phyloP scores from a whole-genome alignment of 106 monocot genomes.

The Acorus gramineus region DNA sequence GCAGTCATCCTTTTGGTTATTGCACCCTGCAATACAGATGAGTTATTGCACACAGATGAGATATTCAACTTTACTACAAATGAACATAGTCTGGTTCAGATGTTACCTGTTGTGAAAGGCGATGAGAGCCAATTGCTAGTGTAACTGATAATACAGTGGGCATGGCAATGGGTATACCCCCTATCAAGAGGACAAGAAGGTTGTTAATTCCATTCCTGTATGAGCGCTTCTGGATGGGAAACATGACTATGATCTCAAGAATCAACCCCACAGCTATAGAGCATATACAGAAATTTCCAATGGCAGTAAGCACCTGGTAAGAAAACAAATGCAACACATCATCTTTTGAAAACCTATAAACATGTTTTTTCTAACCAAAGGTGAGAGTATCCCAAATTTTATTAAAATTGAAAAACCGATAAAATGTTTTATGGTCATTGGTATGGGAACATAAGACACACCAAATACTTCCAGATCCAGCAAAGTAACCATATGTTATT shows the following conservation, averaged over 20 bases:
- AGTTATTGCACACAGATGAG: no score
- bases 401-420: no score
- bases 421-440: no score
- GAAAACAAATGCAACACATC: neutral
- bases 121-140: slow-evolving; percentile 49
- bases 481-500: no score
- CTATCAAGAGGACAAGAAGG: slow-evolving; percentile 55
- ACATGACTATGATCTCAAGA: slow-evolving; percentile 65
- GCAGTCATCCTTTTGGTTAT: slow-evolving; percentile 69
- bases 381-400: no score
- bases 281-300: slow-evolving; percentile 77
- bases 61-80: neutral
- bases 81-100: neutral
- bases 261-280: slow-evolving; percentile 60
- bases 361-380: neutral
- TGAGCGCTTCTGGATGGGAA: slow-evolving; percentile 38
- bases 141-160: slow-evolving; percentile 52
- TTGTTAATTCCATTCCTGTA: slow-evolving; percentile 58
- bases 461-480: no score
- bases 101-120: slow-evolving; percentile 45
- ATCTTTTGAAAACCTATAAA: neutral
- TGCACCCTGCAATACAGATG: slow-evolving; percentile 22
- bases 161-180: slow-evolving; percentile 76
- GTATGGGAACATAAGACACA: no score
- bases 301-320: slow-evolving; percentile 49